Base-by-base conservation (phyloP, 2,329 filamentous ascomycete genomes). In the Talaromyces sp. region DNA sequence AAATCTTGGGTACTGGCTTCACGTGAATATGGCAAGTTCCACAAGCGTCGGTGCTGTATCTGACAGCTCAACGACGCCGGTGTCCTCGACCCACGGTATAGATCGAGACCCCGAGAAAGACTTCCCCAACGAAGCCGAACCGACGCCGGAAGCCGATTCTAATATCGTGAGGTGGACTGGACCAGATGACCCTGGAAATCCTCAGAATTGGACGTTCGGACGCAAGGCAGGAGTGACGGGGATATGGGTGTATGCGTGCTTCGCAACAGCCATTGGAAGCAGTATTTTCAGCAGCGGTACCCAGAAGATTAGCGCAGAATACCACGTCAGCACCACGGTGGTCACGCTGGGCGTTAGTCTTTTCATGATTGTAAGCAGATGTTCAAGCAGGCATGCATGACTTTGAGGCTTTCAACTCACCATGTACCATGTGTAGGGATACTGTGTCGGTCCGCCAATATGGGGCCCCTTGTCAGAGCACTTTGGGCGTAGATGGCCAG, bases 331-430 rank as follows among this genome's bases (percentile, higher is more conserved):
- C 76, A 81, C 56, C 14, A 38, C 35, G 2, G 77, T 82, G 2
- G 80, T 80, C 62, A 78, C 77, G 0, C 67, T 84, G 2, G 80
- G 79, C 0, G 79, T 78, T 0, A 76, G 77, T 0, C 71, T 83
- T 0, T 82, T 81, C 62, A 75, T 84, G 10, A 63, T 80, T 38
- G 52, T 55, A 13, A 50, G 43, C 24, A 50, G 43, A 26, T 5
- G 26, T 50, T 24, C 43, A 26, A 26, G 43, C 5, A 24, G 13
- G 14, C n/a, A 21, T 21, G 9, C 10, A 43, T 43, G 19, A n/a
- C 19, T 7, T 7, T 13, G 43, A 24, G 17, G 17, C 17, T 10
- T 5, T n/a, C 35, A 17, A 6, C 49, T 53, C 46, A 54, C 27
- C 4, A 50, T 21, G 6, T 38, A 54, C 27, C 4, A 50, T 21